A percentile compares a stretch with the other conserved stretches of the same genome.
Evolutionary conservation across 257 asterid genomes (phyloP).

Genomic region (Asclepias syriaca): DNA sequence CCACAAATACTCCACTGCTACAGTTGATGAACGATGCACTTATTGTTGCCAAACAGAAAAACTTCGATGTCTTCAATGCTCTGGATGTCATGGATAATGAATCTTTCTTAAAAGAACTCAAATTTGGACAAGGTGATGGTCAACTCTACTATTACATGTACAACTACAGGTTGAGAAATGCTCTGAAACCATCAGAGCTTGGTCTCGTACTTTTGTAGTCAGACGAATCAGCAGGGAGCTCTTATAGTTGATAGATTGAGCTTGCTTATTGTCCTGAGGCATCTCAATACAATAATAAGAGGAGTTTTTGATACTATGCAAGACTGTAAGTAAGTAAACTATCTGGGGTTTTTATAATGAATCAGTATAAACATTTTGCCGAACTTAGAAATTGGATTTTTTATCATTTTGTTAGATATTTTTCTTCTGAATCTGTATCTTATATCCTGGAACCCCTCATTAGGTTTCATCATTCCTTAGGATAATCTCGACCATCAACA

Average conservation of each 20-base stretch:
- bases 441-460: neutral
- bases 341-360: neutral
- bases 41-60: conserved; percentile 69
- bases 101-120: conserved; percentile 76
- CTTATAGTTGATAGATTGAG: neutral
- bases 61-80: conserved; percentile 80
- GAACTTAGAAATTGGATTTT: neutral
- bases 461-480: neutral
- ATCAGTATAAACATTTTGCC: neutral
- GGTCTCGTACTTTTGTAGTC: conserved; percentile 80
- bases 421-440: neutral
- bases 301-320: neutral
- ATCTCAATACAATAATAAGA: neutral
- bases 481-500: neutral
- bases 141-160: conserved; percentile 83
- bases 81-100: conserved; percentile 83
- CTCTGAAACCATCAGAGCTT: conserved; percentile 62
- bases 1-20: conserved; percentile 64
- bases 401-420: neutral
- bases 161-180: conserved; percentile 66
- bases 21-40: conserved; percentile 88
- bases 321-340: neutral
- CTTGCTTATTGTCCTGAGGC: neutral
- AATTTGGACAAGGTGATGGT: conserved; percentile 87
- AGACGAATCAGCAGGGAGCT: neutral